Percentiles rank a stretch among this genome's conserved stretches.
phyloP scores from a whole-genome alignment of 139 green algal species.

The Tetraselmis striata region DNA sequence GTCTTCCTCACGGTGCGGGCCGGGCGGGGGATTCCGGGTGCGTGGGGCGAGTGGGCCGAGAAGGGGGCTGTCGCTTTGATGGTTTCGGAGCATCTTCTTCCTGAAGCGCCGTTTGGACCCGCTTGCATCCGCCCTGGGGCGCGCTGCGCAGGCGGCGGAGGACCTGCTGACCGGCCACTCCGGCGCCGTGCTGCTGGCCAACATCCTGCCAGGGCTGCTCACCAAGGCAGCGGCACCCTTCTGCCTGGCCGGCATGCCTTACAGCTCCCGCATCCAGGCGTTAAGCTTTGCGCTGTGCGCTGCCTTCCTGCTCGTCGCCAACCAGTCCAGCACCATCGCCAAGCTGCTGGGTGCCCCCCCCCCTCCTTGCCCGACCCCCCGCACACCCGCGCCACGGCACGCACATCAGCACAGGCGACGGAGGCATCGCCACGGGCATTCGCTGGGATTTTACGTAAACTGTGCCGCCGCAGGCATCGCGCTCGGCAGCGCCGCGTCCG shows the following conservation, averaged over 20 bases:
- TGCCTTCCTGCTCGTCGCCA: constrained; percentile 1
- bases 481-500: neutral
- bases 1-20: constrained; percentile 12
- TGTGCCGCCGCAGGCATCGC: neutral
- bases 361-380: too few species aligned
- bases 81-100: too few species aligned
- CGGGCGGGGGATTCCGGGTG: too few species aligned
- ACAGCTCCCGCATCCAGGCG: neutral
- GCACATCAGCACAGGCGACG: too few species aligned
- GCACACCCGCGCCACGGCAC: too few species aligned
- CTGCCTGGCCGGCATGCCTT: neutral
- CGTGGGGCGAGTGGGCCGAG: too few species aligned
- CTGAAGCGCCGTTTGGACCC: too few species aligned
- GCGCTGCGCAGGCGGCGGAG: constrained; percentile 5
- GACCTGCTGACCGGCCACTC: constrained; percentile 11
- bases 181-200: constrained; percentile 3
- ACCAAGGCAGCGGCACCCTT: constrained; percentile 1
- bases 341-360: constrained; percentile 1
- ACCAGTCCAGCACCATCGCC: neutral
- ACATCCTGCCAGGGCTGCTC: constrained; percentile 11
- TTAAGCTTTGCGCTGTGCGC: neutral
- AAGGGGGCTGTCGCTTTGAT: too few species aligned
- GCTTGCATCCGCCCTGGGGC: too few species aligned
- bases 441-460: too few species aligned
- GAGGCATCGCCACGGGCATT: too few species aligned